Evolutionary conservation across 2,329 filamentous ascomycete genomes (phyloP), one percentile per base, ranked within the genome.

Genomic region (Diplodia seriata): DNA sequence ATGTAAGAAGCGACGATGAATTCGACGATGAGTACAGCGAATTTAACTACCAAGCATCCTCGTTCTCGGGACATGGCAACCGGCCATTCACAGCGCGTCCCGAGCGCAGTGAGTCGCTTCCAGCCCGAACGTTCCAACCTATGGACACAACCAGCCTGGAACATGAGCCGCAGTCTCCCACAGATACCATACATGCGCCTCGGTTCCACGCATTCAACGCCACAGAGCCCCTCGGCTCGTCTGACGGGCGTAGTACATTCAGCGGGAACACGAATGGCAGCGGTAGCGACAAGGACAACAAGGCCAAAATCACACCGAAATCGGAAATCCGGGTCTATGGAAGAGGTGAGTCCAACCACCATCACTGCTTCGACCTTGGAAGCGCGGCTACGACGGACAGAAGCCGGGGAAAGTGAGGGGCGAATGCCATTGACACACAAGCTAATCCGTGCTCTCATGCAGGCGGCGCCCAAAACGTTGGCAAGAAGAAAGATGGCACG

Each of bases 401-500:
- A 33, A 55, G 26, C 26, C 29, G 51, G 18, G 26, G 4, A 56
- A 38, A 20, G 54, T 38, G 38, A 40, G 23, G 40, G 14, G 31
- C 20, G 38, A 12, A 12, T 36, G 47, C 69, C 40, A n/a, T 26
- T n/a, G 40, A 51, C 14, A 59, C 64, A 38, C 29, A 67, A 59
- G 61, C 54, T 59, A 26, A 67, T 55, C 56, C 47, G 43, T 62
- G 12, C 12, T 54, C 14, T 61, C 38, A 38, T 68, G 70, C 71
- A 84, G 81, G 81, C 71, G 83, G 83, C 55, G 83, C 82, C 49
- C 86, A 86, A 73, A 85, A 86, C 72, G 81, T 83, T 69, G 82
- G 81, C 36, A 86, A 85, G 74, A 84, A 86, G 71, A 77, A 81
- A 51, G 66, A 68, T n/a, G 43, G 53, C 12, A 49, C 55, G 18